Evolutionary conservation across 2,329 filamentous ascomycete genomes (phyloP), one percentile per base, ranked within the genome.

Genomic region (Microdochium paspali): DNA sequence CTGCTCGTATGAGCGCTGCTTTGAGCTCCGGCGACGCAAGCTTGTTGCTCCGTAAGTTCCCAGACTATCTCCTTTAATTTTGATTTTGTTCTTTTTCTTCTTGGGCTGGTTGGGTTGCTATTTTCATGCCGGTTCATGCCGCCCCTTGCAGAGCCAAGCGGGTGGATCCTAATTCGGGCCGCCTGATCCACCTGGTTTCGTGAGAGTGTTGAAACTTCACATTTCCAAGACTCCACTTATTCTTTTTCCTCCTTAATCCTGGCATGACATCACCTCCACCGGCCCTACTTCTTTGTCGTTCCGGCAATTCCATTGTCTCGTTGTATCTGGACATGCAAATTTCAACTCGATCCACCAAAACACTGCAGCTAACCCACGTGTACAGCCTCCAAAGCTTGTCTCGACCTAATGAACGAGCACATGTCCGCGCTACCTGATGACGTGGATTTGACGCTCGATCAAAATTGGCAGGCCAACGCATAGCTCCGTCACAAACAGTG

Each of bases 1-100:
- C 71, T 18, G 69, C 71, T 13, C 59, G 72, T 26, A 73, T 75
- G 56, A 69, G 71, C 44, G 62, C 73, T 39, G 72, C 72, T 1
- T 56, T 72, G 13, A 65, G 65, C 39, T 67, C 68, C 0, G 66
- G 66, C 21, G 65, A 70, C 4, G 56, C 64, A 9, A 67, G 62
- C 12, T 46, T 67, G 10, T 51, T 74, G 20, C 70, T 73, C 64
- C 72, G 72, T 75, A 60, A 59, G 70, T 67, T 12, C 20, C 32
- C 43, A 24, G n/a, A 40, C 30, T 20, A 3, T 2, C 28, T 12
- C 42, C 12, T 10, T 32, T 45, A 4, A 10, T 45, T 28, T 5
- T 10, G 18, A 4, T 25, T 23, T 61, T 12, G 18, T 28, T 23
- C 10, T 20, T 35, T 25, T 10, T 9, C 2, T 44, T 28, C 13